These are phyloP conservation scores for Colletotrichum sp. DNA, from an alignment of 2,329 filamentous ascomycete species.

Conservation along the genomic window DNA sequence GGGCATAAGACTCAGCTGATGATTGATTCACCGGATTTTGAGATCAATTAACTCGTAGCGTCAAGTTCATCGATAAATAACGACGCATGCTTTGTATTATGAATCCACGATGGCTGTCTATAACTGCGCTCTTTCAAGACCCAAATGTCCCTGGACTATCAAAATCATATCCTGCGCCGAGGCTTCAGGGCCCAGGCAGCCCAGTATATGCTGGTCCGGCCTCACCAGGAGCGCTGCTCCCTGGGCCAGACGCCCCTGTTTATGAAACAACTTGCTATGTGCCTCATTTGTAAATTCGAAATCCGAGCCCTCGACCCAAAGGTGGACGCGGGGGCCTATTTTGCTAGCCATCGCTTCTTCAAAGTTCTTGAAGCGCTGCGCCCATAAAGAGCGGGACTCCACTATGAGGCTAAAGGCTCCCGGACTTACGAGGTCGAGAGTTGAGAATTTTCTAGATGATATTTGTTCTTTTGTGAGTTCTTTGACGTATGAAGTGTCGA, in stretches of 20 bases:
- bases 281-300: neutral
- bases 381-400: neutral
- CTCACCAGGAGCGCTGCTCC: conserved; percentile 35
- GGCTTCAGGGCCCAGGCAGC: neutral
- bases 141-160: neutral
- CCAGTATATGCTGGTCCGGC: conserved; percentile 43
- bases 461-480: conserved; percentile 33
- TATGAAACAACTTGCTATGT: conserved; percentile 21
- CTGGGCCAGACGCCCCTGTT: conserved; percentile 24
- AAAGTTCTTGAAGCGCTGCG: neutral
- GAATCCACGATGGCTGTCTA: neutral
- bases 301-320: neutral
- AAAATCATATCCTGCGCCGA: neutral
- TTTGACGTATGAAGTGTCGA: conserved; percentile 38
- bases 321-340: neutral
- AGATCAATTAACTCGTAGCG: fast-evolving
- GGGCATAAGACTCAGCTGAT: neutral
- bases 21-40: neutral
- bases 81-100: neutral
- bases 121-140: neutral
- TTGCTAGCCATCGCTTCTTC: neutral
- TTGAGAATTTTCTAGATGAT: conserved; percentile 32
- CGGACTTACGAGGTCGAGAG: conserved; percentile 35
- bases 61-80: fast-evolving
- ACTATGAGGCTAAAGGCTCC: neutral